Evolutionary conservation across 2,329 filamentous ascomycete genomes (phyloP).

Genomic region (Tolypocladium amazonense): DNA sequence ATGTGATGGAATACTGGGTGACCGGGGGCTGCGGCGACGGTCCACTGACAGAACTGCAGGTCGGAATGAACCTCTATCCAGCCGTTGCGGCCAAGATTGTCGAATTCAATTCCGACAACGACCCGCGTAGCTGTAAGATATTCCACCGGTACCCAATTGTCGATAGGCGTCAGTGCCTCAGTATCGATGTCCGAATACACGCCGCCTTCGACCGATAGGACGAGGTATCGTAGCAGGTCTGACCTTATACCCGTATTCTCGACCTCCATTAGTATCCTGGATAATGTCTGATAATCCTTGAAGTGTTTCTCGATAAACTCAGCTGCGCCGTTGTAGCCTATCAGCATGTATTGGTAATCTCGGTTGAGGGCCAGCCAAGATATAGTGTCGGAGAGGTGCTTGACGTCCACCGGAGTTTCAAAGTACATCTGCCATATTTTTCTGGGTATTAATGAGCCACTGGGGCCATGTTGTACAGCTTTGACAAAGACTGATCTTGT

Average conservation of each 20-base stretch:
- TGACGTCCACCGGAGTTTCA: background rate
- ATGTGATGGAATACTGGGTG: slow-evolving; percentile 17
- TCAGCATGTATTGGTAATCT: background rate
- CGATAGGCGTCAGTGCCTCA: slow-evolving; percentile 39
- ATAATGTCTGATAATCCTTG: slow-evolving; percentile 3
- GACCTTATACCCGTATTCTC: slow-evolving; percentile 17
- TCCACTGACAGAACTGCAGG: slow-evolving; percentile 21
- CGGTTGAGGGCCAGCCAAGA: slow-evolving; percentile 1
- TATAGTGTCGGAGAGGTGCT: background rate
- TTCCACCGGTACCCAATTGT: slow-evolving; percentile 13
- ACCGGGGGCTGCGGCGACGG: slow-evolving; percentile 17
- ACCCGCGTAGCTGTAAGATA: background rate
- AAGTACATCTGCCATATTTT: slow-evolving; percentile 2
- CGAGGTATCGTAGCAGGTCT: slow-evolving; percentile 13
- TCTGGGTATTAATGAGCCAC: background rate
- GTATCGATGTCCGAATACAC: slow-evolving; percentile 50
- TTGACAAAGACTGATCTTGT: no score
- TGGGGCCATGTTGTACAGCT: no score
- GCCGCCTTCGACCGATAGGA: slow-evolving; percentile 20
- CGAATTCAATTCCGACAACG: slow-evolving; percentile 13
- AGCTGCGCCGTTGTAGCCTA: background rate
- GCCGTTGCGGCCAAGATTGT: slow-evolving; percentile 5
- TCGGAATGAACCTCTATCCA: background rate
- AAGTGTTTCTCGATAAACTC: background rate
- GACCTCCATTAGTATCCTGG: slow-evolving; percentile 8